phyloP scores from a whole-genome alignment of 495 filamentous ascomycete genomes.

The Geoglossum glabrum region DNA sequence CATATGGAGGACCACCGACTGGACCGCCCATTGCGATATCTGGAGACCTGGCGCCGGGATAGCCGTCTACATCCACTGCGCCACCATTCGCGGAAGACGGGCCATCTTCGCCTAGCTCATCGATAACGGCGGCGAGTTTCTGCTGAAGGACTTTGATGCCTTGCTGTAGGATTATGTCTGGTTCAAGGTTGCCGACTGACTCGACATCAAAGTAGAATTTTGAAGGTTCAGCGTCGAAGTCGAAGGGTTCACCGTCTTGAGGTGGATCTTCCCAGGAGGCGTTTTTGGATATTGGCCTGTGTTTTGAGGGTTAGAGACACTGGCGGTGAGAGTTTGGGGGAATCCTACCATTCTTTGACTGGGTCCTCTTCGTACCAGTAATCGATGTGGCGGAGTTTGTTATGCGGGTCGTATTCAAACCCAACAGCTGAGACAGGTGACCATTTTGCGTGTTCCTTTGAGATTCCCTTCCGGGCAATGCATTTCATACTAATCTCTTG shows the following conservation, averaged over 20 bases:
- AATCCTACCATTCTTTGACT: slow-evolving; percentile 76
- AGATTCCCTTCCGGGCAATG: slow-evolving; percentile 93
- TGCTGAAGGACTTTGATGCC: slow-evolving; percentile 76
- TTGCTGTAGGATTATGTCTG: slow-evolving; percentile 69
- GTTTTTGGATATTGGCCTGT: slow-evolving; percentile 71
- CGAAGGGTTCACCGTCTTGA: slow-evolving; percentile 64
- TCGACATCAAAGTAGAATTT: slow-evolving; percentile 89
- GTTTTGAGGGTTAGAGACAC: neutral
- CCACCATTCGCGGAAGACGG: slow-evolving; percentile 30
- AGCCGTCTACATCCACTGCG: neutral
- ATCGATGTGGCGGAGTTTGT: slow-evolving; percentile 73
- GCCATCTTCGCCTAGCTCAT: slow-evolving; percentile 35
- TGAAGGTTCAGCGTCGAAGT: slow-evolving; percentile 69
- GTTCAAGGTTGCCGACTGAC: slow-evolving; percentile 66
- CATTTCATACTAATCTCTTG: slow-evolving; percentile 80
- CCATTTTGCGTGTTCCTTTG: slow-evolving; percentile 98
- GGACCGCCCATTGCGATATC: slow-evolving; percentile 21
- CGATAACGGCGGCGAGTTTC: slow-evolving; percentile 74
- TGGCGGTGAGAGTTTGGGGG: too few species aligned
- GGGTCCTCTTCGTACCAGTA: slow-evolving; percentile 87
- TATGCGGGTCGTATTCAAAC: slow-evolving; percentile 95
- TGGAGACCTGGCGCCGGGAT: slow-evolving; percentile 3
- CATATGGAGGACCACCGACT: slow-evolving; percentile 26
- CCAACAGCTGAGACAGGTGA: slow-evolving; percentile 76
- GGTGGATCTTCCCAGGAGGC: slow-evolving; percentile 69